These are phyloP conservation scores for Phytopythium delawarense DNA, from an alignment of 352 stramenopile species.

Conservation along the genomic window DNA sequence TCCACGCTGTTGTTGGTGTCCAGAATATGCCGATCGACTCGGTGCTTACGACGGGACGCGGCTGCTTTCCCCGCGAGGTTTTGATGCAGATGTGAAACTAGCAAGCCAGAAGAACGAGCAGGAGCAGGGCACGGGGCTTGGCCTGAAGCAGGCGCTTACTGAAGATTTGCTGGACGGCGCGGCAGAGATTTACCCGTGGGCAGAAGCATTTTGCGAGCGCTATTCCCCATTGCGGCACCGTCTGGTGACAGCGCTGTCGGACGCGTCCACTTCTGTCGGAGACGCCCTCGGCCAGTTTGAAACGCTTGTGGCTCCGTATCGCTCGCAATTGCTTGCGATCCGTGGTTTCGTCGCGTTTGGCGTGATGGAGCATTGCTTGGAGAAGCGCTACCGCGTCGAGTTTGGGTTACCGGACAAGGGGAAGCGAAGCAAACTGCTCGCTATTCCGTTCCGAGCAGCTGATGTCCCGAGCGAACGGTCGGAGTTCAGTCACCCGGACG, in stretches of 20 bases:
- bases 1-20: conserved; percentile 3
- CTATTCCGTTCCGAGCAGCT: conserved; percentile 82
- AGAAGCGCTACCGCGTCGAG: conserved; percentile 81
- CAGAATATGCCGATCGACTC: conserved; percentile 28
- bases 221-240: conserved; percentile 4
- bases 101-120: no score
- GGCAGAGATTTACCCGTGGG: conserved; percentile 65
- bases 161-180: conserved; percentile 57
- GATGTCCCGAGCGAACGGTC: conserved; percentile 77
- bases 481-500: conserved; percentile 89
- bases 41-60: conserved; percentile 44
- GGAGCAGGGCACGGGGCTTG: no score
- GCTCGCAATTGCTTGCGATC: conserved; percentile 49
- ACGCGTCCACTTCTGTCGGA: conserved; percentile 25
- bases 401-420: conserved; percentile 55
- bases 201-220: conserved; percentile 23
- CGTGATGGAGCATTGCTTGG: conserved; percentile 75
- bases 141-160: conserved; percentile 39
- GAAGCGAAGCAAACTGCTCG: conserved; percentile 66
- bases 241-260: conserved; percentile 32
- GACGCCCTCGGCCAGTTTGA: conserved; percentile 14
- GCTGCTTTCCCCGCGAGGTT: conserved; percentile 17
- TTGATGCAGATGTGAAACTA: no score
- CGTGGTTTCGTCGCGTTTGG: conserved; percentile 73
- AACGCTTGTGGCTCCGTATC: conserved; percentile 19